Conservation (phyloP, 139 green algal genomes). For the Medakamo hakoo region DNA sequence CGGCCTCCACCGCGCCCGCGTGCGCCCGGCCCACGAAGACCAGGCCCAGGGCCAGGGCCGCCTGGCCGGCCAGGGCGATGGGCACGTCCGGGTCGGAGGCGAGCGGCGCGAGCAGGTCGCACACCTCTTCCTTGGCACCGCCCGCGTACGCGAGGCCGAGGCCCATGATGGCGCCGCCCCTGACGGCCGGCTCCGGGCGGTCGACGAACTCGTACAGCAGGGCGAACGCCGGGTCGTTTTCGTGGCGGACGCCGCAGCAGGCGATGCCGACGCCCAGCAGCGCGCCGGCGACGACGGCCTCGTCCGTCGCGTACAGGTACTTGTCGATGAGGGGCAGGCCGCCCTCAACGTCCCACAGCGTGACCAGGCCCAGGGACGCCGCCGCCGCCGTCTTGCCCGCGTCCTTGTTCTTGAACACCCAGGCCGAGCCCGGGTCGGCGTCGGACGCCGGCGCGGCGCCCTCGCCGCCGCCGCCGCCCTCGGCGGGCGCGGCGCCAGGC, state of each 20-base stretch:
- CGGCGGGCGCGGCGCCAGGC: slow-evolving; percentile 8
- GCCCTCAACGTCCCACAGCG: slow-evolving; percentile 94
- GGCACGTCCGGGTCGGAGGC: slow-evolving; percentile 51
- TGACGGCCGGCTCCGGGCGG: slow-evolving; percentile 47
- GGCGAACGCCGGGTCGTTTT: slow-evolving; percentile 92
- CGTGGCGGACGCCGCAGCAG: slow-evolving; percentile 70
- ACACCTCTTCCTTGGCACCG: slow-evolving; percentile 29
- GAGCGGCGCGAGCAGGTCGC: slow-evolving; percentile 39
- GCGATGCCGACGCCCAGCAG: slow-evolving; percentile 87
- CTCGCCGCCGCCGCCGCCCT: slow-evolving; percentile 7
- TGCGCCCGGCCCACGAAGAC: slow-evolving; percentile 67
- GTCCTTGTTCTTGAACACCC: slow-evolving; percentile 98
- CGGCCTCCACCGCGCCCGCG: slow-evolving; percentile 54
- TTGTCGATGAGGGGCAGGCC: slow-evolving; percentile 93
- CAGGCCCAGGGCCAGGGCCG: slow-evolving; percentile 78
- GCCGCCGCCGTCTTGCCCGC: slow-evolving; percentile 91
- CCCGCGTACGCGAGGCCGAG: slow-evolving; percentile 96
- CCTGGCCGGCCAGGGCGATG: slow-evolving; percentile 73
- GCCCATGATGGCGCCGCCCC: slow-evolving; percentile 75
- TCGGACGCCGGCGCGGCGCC: slow-evolving; percentile 1
- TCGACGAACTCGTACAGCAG: slow-evolving; percentile 81
- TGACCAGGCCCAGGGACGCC: slow-evolving; percentile 71
- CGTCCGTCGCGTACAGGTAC: slow-evolving; percentile 88
- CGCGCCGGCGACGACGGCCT: slow-evolving; percentile 64
- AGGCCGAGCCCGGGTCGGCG: slow-evolving; percentile 44